phyloP scores from a whole-genome alignment of 2,329 filamentous ascomycete genomes.

The Cryoendolithus antarcticus region DNA sequence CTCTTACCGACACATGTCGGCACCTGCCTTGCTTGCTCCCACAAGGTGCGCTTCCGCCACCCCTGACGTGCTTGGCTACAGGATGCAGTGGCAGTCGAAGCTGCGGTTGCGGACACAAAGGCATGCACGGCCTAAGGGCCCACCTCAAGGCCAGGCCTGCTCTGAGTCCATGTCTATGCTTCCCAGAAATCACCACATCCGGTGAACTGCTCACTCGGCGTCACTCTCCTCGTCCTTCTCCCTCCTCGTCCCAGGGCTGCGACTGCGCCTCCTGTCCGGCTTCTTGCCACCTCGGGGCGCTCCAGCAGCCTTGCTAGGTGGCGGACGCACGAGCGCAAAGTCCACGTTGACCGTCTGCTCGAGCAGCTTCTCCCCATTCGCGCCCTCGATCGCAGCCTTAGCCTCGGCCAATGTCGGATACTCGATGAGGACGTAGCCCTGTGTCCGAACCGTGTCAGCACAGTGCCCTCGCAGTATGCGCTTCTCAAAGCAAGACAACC shows the following conservation, averaged over 20 bases:
- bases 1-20: no score
- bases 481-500: constrained; percentile 7
- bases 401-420: constrained; percentile 70
- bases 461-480: background rate
- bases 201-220: constrained; percentile 1
- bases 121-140: no score
- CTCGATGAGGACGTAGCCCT: constrained; percentile 80
- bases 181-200: no score
- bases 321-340: constrained; percentile 74
- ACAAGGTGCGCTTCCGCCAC: no score
- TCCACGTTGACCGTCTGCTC: constrained; percentile 73
- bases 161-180: no score
- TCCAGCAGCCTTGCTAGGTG: constrained; percentile 43
- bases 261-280: constrained; percentile 28
- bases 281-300: constrained; percentile 19
- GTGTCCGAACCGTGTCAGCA: constrained; percentile 2
- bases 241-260: constrained; percentile 30
- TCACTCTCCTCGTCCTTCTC: constrained; percentile 14
- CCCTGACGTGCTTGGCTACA: no score
- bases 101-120: no score
- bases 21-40: no score
- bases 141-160: no score
- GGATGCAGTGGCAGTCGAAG: no score
- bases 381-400: constrained; percentile 67
- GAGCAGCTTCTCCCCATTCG: constrained; percentile 64